These are phyloP conservation scores for Verticillium longisporum DNA, from an alignment of 2,329 filamentous ascomycete genomes.

Conservation along the genomic window DNA sequence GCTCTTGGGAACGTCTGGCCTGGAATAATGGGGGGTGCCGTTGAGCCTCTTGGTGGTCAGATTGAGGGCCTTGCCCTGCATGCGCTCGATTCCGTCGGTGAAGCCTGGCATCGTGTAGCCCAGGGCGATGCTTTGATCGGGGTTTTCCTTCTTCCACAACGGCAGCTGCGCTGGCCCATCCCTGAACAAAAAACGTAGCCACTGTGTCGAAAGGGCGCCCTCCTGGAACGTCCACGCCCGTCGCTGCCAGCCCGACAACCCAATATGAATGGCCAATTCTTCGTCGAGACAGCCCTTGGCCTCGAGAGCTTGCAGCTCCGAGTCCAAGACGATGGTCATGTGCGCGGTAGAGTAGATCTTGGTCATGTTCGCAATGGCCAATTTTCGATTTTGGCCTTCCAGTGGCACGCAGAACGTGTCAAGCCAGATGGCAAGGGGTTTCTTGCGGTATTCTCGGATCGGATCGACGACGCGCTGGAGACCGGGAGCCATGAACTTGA, in stretches of 20 bases:
- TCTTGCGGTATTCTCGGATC: not conserved
- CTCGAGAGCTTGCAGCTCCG: not conserved
- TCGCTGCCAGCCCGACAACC: not conserved
- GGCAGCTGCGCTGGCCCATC: not conserved
- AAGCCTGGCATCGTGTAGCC: not conserved
- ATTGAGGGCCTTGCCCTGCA: not conserved
- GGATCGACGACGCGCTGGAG: not conserved
- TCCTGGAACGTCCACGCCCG: constrained; percentile 18
- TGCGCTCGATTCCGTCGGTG: not conserved
- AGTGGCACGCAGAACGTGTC: not conserved
- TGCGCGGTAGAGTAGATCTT: not conserved
- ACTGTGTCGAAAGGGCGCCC: constrained; percentile 11
- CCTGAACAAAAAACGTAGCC: constrained; percentile 9
- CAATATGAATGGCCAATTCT: not conserved
- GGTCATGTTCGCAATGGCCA: not conserved
- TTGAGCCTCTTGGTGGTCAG: not conserved
- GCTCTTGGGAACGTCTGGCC: not conserved
- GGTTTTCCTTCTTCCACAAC: not conserved
- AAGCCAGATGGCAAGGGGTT: not conserved
- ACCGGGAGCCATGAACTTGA: not conserved
- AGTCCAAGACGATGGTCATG: not conserved
- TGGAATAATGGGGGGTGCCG: not conserved
- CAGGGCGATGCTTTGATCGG: not conserved
- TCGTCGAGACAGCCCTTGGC: not conserved
- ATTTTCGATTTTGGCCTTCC: not conserved